Base-by-base conservation (phyloP, 2,329 filamentous ascomycete species). In the Penicillium sclerotiorum region DNA sequence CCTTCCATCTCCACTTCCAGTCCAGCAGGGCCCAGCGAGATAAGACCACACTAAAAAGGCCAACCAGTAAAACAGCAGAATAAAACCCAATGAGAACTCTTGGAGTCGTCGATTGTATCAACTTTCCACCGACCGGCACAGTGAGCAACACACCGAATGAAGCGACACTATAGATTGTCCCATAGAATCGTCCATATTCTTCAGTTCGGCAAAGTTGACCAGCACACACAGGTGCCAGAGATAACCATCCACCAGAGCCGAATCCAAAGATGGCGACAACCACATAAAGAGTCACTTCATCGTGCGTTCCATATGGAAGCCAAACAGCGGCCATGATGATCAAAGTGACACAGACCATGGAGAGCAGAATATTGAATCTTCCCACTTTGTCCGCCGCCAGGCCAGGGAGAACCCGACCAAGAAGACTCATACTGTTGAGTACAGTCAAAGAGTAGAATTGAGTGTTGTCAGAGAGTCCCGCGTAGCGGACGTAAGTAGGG, bases 231-330 rank as follows among this genome's bases (percentile, higher is more conserved):
- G 66, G 55, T 5, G 71, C 69, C 1, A 77, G 65, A 0, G 73
- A 74, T n/a, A 79, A 62, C 63, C 75, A 79, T 0, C 73, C 73
- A 0, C 77, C 77, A 1, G 74, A 77, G 0, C 75, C 75, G n/a
- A 79, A 77, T 0, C 77, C 77, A 61, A 77, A 80, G 0, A 79
- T 55, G 0, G 73, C 75, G 1, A 73, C 66, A 28, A 77, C 78
- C 0, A 64, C 66, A 46, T 78, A 79, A 2, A 80, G 56, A 0
- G 72, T 73, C 0, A 59, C 63, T 4, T 73, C 62, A 13, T 67
- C 64, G 0, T 61, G 69, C 1, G 72, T 68, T 1, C 73, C 76
- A 50, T 77, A 73, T 0, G 77, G 77, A 1, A 80, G 62, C 61
- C 77, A 74, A 5, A 79, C 63, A 0, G 64, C 66, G 0, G 68